Evolutionary conservation across 305 asterid genomes (phyloP), one percentile per base, ranked within the genome.

Genomic region (Ilex paraguariensis): DNA sequence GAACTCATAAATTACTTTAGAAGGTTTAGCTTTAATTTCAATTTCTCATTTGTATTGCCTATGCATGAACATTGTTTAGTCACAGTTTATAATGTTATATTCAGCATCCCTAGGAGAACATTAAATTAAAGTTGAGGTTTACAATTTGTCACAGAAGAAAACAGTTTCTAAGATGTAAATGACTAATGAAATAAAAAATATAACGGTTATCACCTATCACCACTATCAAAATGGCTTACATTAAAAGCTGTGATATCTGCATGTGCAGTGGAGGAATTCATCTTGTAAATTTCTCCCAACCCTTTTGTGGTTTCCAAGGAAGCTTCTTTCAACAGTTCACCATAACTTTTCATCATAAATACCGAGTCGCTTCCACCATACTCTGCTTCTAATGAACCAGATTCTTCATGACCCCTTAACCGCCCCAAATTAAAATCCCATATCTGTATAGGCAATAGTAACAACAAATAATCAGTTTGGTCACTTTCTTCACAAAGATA

Each of bases 381-480:
- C 36, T 77, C 92, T 15, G 71, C 66, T 50, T 90, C 95, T 39
- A 70, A 57, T 45, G 83, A 45, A 72, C 72, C 74, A 54, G 84
- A 62, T 56, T 83, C 93, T 16, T 83, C 89, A 14, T 67, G 83
- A 60, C 73, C 81, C 75, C 92, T 85, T 62, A 78, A 73, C 71
- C 76, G 84, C 36, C 96, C 98, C 68, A 85, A 72, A 66, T 94
- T 90, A 75, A 94, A 90, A 80, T 94, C 99, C 99, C 99, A 94
- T 77, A 94, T 94, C 97, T 94, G 79, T 81, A 46, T 12, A 77
- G 67, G 56, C 31, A n/a, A 46, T 65, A 75, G 33, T 54, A 39
- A 30, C 30, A 61, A 56, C 50, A 58, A 31, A 31, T 31, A 48
- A 62, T 48, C 6, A 36, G 42, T 36, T 36, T 5, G 9, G 42